Evolutionary conservation across 495 filamentous ascomycete species (phyloP).

Genomic region (Gamarada debralockiae): DNA sequence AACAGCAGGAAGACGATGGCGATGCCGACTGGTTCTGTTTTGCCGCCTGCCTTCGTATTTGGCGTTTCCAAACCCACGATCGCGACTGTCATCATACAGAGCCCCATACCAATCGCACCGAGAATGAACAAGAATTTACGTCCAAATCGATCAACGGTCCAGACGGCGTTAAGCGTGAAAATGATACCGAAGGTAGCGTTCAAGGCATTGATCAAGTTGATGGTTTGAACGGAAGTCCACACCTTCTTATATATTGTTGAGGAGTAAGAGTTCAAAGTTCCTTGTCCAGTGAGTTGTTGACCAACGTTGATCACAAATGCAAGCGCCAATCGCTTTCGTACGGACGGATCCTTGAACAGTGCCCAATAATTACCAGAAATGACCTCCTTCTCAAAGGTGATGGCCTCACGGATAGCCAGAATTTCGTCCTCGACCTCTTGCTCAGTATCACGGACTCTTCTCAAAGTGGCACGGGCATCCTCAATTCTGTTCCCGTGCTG

Average conservation of each 20-base stretch:
- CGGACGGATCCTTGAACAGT: slow-evolving; percentile 65
- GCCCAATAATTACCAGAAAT: slow-evolving; percentile 63
- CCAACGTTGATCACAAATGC: slow-evolving; percentile 65
- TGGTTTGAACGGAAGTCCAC: slow-evolving; percentile 38
- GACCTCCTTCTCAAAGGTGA: slow-evolving; percentile 71
- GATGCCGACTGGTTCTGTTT: slow-evolving; percentile 55
- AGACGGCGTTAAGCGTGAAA: slow-evolving; percentile 65
- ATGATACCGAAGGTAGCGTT: slow-evolving; percentile 77
- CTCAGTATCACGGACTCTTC: slow-evolving; percentile 50
- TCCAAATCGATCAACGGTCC: slow-evolving; percentile 59
- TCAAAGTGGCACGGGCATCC: slow-evolving; percentile 58
- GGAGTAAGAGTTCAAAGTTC: slow-evolving; percentile 54
- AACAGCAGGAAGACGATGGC: slow-evolving; percentile 60
- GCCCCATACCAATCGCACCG: slow-evolving; percentile 54
- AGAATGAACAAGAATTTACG: slow-evolving; percentile 51
- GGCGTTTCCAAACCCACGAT: slow-evolving; percentile 57
- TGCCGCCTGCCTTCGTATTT: slow-evolving; percentile 37
- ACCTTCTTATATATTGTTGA: slow-evolving; percentile 62
- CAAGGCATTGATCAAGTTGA: slow-evolving; percentile 52
- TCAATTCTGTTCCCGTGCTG: slow-evolving; percentile 68
- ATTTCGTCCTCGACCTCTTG: slow-evolving; percentile 69
- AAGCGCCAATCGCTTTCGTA: slow-evolving; percentile 65
- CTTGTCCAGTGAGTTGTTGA: slow-evolving; percentile 62
- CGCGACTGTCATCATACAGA: slow-evolving; percentile 56
- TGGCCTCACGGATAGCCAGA: slow-evolving; percentile 74